Base-by-base conservation (phyloP, 2,329 filamentous ascomycete genomes). In the Paraphoma sp. region DNA sequence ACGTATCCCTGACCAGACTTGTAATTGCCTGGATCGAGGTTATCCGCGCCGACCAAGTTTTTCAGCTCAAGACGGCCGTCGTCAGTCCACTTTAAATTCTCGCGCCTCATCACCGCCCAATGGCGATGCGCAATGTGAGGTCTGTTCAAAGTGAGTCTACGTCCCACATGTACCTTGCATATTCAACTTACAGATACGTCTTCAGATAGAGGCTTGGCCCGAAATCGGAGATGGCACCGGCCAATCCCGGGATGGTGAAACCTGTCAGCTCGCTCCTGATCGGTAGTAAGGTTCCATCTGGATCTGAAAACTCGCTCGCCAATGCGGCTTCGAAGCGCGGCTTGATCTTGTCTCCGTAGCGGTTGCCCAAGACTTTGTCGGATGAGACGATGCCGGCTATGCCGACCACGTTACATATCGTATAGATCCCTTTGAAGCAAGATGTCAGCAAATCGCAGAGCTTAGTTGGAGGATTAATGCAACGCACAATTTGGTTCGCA, bases 401-500 rank as follows among this genome's bases (percentile, higher is more conserved):
- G 6, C 56, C 56, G n/a, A 59, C 46, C n/a, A 59, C 10, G 7
- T 36, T 36, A 14, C 33, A 36, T 14, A 36, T 10, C 9, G 33
- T 36, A 14, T 36, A 36, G 14, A 36, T 14, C 33, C 33, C 33
- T 36, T 23, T 23, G 23, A 23, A 3, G 23, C 23, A 23, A 23
- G 23, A 23, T 5, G 23, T 23, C 23, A 23, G 23, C 23, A 23
- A 23, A 23, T 23, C 23, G 5, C 5, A 3, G 23, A 23, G 23
- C 23, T 2, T 5, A 23, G 23, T 5, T 23, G 5, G 23, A 23
- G 23, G 23, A 23, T 23, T 3, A 3, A 64, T 66, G 53, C 61
- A 64, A 63, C 11, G 61, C 54, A 61, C 63, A 64, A 40, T 64
- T 64, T n/a, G 63, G 63, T 49, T 64, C 63, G 41, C 63, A 64